Evolutionary conservation across 306 rosid species (phyloP).

Genomic region (Glycine soja): DNA sequence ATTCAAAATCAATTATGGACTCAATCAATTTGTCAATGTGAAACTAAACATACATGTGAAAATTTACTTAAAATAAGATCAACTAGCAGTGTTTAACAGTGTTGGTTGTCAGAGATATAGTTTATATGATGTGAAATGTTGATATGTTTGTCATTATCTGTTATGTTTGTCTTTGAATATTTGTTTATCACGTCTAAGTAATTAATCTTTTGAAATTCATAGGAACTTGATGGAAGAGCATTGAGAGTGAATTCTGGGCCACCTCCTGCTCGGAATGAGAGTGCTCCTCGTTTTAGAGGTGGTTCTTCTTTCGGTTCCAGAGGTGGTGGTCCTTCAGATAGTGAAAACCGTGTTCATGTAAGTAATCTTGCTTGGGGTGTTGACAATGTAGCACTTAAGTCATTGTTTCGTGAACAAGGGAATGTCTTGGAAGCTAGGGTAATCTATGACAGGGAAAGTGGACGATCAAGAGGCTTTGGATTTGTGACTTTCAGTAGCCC

Average conservation of each 20-base stretch:
- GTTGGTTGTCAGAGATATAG: conserved; percentile 26
- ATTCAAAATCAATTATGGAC: too few relatives aligned
- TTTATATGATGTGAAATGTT: conserved; percentile 32
- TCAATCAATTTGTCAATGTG: too few relatives aligned
- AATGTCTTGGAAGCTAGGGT: conserved; percentile 90
- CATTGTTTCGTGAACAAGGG: conserved; percentile 79
- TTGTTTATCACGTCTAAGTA: conserved; percentile 30
- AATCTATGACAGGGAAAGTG: conserved; percentile 93
- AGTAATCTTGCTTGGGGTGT: conserved; percentile 97
- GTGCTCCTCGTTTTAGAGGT: conserved; percentile 38
- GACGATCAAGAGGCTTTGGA: conserved; percentile 95
- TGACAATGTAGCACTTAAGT: conserved; percentile 76
- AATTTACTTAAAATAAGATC: too few relatives aligned
- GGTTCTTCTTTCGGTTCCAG: conserved; percentile 11
- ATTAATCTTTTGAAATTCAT: conserved; percentile 39
- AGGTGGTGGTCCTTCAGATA: conserved; percentile 49
- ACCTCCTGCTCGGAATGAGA: conserved; percentile 69
- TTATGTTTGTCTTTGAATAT: conserved; percentile 7
- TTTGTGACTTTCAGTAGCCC: conserved; percentile 78
- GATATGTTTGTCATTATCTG: conserved; percentile 8
- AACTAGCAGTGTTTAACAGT: not conserved
- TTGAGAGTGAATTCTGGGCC: conserved; percentile 92
- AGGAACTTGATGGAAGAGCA: conserved; percentile 84
- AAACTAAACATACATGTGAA: too few relatives aligned
- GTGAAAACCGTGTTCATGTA: conserved; percentile 73